Base-by-base conservation (phyloP, 129 eudicot genomes). In the Tagetes patula region DNA sequence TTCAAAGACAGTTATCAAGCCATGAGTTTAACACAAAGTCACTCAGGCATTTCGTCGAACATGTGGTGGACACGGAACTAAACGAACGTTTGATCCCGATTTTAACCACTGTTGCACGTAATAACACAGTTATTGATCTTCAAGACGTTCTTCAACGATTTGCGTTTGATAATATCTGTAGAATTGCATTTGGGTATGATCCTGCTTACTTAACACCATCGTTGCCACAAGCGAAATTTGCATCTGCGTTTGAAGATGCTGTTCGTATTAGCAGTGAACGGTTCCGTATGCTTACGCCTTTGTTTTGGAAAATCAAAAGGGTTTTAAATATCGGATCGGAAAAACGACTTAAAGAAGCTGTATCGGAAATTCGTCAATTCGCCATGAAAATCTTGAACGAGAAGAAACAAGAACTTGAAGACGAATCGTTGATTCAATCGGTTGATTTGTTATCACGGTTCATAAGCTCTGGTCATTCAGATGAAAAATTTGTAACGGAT, bases 1-100 rank as follows among this genome's bases (percentile, higher is more conserved):
- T 79, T 31, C 73, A 72, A 43, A 65, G 78, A 54, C 78, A 72
- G 39, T 33, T 79, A 64, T 72, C 92, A 3, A 91, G 95, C 77
- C 88, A 88, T 42, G 92, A 88, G 60, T 91, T 91, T 67, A 91
- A 77, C 69, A 86, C 92, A 0, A 86, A 75, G 36, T 86, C 97
- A 0, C 77, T 91, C 0, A 53, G 90, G 4, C 77, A 82, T 34
- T 91, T 91, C 69, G 85, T 91, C 7, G 96, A 88, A 46, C 41
- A 65, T 4, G 96, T 91, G 2, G 96, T 91, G 14, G 96, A 88
- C 59, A 0, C 41, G 0, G 95, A 91, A 31, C 90, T 91, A 0
- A 66, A 77, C 31, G 74, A 69, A 3, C 87, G 96, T 8, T 55
- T 91, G 9, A 13, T 88, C 8, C 61, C 95, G 0, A 75, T 88